Base-by-base conservation (phyloP, 2,329 filamentous ascomycete genomes). In the Aspergillus pseudoterreus region DNA sequence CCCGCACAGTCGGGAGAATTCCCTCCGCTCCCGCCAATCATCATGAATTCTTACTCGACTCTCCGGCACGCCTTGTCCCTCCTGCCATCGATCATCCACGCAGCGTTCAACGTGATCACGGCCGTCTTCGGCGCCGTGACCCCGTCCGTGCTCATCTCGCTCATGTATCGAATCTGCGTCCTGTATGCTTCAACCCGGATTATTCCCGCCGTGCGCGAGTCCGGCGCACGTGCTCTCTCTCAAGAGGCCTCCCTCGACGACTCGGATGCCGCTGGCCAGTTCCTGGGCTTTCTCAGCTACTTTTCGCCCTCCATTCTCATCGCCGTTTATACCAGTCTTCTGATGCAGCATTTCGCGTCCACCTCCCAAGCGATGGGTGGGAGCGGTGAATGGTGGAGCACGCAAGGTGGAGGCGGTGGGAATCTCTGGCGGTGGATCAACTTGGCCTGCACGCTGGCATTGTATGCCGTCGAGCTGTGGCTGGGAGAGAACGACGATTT, bases 1-100 rank as follows among this genome's bases (percentile, higher is more conserved):
- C 74, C 80, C 12, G 67, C 82, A 12, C 87, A 95, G 53, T 65
- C 71, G 5, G 67, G 75, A 54, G 92, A 95, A 22, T 94, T 97
- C 55, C 94, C 94, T 36, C 94, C 94, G n/a, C 79, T 99, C 41
- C 94, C 94, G 12, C 94, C 94, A 1, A 91, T 97, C 58, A 92
- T 99, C 70, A 97, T 97, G 92, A 94, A 92, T 4, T 96, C 92
- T 6, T 97, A 96, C 72, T 92, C 91, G 22, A 96, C 92, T 0
- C 77, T 97, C 41, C 78, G 96, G 43, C 89, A 95, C 61, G 82
- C 92, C 43, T 77, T 97, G 35, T 88, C 89, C 50, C 87, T 86
- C 4, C 78, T 96, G n/a, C 92, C 90, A 2, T 86, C 82, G 3
- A 91, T 88, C 24, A 84, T 95, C 4, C 88, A 89, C 70, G 92